Percentiles rank a stretch among this genome's conserved stretches.
phyloP scores from a whole-genome alignment of 2,329 filamentous ascomycete species.

The Paraconiothyrium brasiliense region DNA sequence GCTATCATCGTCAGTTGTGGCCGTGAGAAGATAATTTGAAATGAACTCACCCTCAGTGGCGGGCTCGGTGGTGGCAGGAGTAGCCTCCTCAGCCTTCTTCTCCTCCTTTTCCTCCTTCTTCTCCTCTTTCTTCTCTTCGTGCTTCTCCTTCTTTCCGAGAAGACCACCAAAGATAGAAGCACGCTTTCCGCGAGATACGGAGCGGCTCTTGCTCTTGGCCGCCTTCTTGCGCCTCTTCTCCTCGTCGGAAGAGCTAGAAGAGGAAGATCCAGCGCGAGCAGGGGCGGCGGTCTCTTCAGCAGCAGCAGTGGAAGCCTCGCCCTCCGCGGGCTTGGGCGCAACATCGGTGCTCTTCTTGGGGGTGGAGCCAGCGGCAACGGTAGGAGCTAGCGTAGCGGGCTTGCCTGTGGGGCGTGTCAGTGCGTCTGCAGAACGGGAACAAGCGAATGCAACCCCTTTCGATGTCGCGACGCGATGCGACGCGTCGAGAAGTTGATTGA shows the following conservation, averaged over 20 bases:
- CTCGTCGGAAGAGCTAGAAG: slow-evolving; percentile 54
- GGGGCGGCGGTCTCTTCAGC: slow-evolving; percentile 33
- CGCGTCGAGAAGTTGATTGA: slow-evolving; percentile 7
- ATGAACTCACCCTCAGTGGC: slow-evolving; percentile 43
- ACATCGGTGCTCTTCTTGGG: slow-evolving; percentile 61
- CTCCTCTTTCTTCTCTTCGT: slow-evolving; percentile 56
- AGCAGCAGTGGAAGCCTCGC: slow-evolving; percentile 32
- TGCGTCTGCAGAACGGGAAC: slow-evolving; percentile 39
- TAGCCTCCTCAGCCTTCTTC: slow-evolving; percentile 40
- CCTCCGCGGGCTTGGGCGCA: slow-evolving; percentile 50
- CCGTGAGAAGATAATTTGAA: not conserved
- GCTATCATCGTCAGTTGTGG: slow-evolving; percentile 26
- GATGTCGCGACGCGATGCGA: slow-evolving; percentile 33
- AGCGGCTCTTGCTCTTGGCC: slow-evolving; percentile 67
- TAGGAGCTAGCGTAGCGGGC: slow-evolving; percentile 52
- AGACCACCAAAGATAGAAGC: slow-evolving; percentile 66
- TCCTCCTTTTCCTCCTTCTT: slow-evolving; percentile 51
- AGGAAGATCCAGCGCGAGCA: slow-evolving; percentile 51
- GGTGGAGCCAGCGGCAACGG: slow-evolving; percentile 49
- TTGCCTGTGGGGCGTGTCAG: slow-evolving; percentile 53
- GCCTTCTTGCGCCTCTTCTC: slow-evolving; percentile 58
- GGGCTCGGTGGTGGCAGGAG: slow-evolving; percentile 24
- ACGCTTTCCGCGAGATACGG: slow-evolving; percentile 67
- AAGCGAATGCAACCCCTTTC: slow-evolving; percentile 39
- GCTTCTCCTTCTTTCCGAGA: slow-evolving; percentile 68